Base-by-base conservation (phyloP, 179 eudicot species). In the Beta macrorhiza region DNA sequence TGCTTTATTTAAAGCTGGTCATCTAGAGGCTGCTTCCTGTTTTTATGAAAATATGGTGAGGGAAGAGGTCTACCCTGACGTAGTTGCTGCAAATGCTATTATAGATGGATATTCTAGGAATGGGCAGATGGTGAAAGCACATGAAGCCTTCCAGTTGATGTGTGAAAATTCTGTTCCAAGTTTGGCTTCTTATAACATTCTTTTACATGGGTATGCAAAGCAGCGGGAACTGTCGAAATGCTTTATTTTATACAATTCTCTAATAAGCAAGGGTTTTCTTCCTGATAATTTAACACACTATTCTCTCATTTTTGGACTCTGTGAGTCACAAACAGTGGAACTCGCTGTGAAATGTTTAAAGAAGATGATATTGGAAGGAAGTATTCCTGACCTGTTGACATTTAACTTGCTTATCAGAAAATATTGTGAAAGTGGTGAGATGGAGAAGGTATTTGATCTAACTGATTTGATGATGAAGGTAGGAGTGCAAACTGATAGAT, bases 111-210 rank as follows among this genome's bases (percentile, higher is more conserved):
- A 83, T 83, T 93, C 94, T 75, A 88, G 94, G 85, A 83, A 76
- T 69, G 94, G 98, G 20, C 62, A 87, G 47, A 80, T 88, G 80
- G 84, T 67, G 63, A 86, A 87, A 84, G 88, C 87, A 84, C 63
- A 81, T 47, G 80, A 84, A 68, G 73, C 89, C 82, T 80, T 91
- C 63, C 80, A 87, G 62, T 53, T 42, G 78, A 84, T 93, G 93
- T 81, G 59, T 19, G 69, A 53, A 53, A 82, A 59, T 45, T 83
- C 81, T 15, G 44, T 58, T 82, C 94, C 94, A 67, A 88, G 25
- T 84, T 84, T 93, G 87, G 88, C 88, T 83, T 91, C 98, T n/a
- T 94, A 91, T 73, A 94, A 93, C 79, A 93, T 94, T 84, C 93
- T 94, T 69, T 88, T 94, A 74, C 97, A 90, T 75, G 92, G 97